These are phyloP conservation scores for Neocallimastix lanati DNA, from an alignment of 192 early-diverging fungal species.

Conservation along the genomic window DNA sequence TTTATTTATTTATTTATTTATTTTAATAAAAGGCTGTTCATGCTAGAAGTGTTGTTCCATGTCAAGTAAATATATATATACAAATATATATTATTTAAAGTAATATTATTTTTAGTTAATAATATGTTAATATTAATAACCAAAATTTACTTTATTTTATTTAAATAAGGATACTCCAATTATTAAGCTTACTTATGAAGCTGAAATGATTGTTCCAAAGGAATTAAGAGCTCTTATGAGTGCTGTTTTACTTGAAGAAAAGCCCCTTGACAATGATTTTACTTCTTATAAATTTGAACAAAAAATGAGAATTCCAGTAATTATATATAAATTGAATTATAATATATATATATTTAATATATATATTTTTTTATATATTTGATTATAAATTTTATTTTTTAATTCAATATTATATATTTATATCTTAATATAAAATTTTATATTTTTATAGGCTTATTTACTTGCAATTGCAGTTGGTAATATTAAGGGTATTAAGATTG, in stretches of 20 bases:
- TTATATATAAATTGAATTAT: neutral
- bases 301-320: slow-evolving; percentile 58
- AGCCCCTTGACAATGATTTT: slow-evolving; percentile 14
- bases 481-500: slow-evolving; percentile 56
- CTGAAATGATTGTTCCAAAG: slow-evolving; percentile 55
- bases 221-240: slow-evolving; percentile 84
- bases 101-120: too few species aligned
- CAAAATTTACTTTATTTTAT: too few species aligned
- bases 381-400: too few species aligned
- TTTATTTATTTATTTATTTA: too few species aligned
- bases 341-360: too few species aligned
- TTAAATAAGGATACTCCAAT: slow-evolving; percentile 15
- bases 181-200: slow-evolving; percentile 76
- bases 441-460: slow-evolving; percentile 50
- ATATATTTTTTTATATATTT: too few species aligned
- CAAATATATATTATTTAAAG: too few species aligned
- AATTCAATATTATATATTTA: too few species aligned
- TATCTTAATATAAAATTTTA: too few species aligned
- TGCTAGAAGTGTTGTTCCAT: slow-evolving; percentile 76
- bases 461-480: slow-evolving; percentile 90
- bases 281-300: slow-evolving; percentile 69
- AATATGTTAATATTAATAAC: too few species aligned
- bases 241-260: slow-evolving; percentile 48
- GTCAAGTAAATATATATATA: slow-evolving; percentile 49
- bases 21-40: slow-evolving; percentile 45